Evolutionary conservation across 73 alveolate genomes (phyloP).

Genomic region (Blepharisma japonicum): DNA sequence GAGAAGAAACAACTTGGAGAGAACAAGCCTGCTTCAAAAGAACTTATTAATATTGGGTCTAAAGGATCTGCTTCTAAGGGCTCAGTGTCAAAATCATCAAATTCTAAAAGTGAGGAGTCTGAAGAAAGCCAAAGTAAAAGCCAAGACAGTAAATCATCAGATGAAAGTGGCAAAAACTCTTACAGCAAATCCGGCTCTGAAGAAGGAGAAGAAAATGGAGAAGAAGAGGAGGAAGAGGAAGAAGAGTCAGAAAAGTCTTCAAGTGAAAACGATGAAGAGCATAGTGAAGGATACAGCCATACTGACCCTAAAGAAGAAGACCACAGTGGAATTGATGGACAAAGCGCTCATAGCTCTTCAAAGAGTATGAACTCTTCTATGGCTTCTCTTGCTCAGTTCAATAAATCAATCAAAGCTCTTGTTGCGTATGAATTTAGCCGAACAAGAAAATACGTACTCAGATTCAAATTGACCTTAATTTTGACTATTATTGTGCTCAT

Average conservation of each 20-base stretch:
- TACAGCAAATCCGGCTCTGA: neutral
- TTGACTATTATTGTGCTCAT: neutral
- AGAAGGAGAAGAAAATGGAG: neutral
- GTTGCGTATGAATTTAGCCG: neutral
- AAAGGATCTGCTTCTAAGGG: too few species aligned
- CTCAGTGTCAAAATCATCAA: too few species aligned
- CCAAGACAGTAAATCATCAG: neutral
- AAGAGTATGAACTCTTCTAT: neutral
- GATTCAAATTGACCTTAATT: neutral
- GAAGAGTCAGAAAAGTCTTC: neutral
- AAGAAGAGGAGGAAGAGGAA: too few species aligned
- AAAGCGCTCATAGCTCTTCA: neutral
- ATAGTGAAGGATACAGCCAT: neutral
- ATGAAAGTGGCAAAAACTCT: neutral
- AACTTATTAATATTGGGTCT: too few species aligned
- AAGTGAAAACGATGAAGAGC: neutral
- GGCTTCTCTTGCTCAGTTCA: slow-evolving; percentile 2
- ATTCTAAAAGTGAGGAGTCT: neutral
- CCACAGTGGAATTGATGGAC: neutral
- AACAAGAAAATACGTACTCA: neutral
- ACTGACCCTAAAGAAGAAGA: neutral
- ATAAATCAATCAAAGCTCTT: neutral
- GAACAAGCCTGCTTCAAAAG: too few species aligned
- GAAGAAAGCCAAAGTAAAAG: slow-evolving; percentile 14
- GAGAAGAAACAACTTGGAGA: too few species aligned